Evolutionary conservation across 192 early-diverging fungal species (phyloP).

Genomic region (Cetraspora pellucida): DNA sequence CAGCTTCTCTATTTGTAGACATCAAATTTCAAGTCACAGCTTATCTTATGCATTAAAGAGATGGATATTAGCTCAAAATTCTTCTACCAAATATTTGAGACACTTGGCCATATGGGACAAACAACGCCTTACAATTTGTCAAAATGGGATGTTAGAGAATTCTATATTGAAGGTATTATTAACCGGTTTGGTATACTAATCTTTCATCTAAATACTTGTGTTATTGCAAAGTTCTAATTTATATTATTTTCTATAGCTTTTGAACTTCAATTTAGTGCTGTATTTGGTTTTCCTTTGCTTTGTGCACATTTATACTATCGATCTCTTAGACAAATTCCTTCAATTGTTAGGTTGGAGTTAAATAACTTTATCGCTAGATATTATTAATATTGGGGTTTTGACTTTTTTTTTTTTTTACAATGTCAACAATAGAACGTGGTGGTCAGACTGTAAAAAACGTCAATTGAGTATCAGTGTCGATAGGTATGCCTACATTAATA

Average conservation of each 20-base stretch:
- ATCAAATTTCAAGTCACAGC: slow-evolving; percentile 59
- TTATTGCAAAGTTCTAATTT: background rate
- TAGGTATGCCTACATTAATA: slow-evolving; percentile 38
- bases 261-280: slow-evolving; percentile 41
- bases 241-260: slow-evolving; percentile 40
- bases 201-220: background rate
- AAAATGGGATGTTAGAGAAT: slow-evolving; percentile 67
- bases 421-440: slow-evolving; percentile 59
- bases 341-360: slow-evolving; percentile 58
- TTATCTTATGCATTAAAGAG: slow-evolving; percentile 61
- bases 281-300: slow-evolving; percentile 64
- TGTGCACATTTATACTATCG: slow-evolving; percentile 77
- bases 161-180: slow-evolving; percentile 62
- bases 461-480: slow-evolving; percentile 76
- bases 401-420: background rate
- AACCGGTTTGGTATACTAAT: slow-evolving; percentile 12
- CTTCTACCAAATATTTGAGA: slow-evolving; percentile 62
- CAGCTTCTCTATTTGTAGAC: slow-evolving; percentile 50
- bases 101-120: slow-evolving; percentile 57
- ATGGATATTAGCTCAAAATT: slow-evolving; percentile 53
- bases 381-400: background rate
- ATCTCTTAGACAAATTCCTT: slow-evolving; percentile 61
- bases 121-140: slow-evolving; percentile 63
- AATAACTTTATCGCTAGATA: background rate
- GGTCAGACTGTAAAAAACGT: slow-evolving; percentile 77